Conservation (phyloP, 352 stramenopile species). For the Phytophthora citricola region DNA sequence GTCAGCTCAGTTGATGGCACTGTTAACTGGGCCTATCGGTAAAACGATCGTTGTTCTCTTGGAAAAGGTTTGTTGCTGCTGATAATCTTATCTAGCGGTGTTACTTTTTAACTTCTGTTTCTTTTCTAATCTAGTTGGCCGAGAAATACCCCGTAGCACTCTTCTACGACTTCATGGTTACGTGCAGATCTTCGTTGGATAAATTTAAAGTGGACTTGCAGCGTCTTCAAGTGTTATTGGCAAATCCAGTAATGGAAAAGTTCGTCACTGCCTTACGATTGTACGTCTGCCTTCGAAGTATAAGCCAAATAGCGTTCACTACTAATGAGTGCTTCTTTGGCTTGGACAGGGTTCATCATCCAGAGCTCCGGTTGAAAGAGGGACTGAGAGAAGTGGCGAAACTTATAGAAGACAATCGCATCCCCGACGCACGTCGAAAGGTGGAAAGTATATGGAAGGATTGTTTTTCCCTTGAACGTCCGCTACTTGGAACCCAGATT, state of each 20-base stretch:
- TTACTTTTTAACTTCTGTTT: conserved; percentile 3
- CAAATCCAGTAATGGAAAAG: conserved; percentile 83
- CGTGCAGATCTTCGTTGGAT: conserved; percentile 44
- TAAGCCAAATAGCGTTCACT: neutral
- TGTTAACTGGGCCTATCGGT: conserved; percentile 64
- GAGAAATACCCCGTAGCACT: conserved; percentile 73
- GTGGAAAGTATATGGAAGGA: conserved; percentile 61
- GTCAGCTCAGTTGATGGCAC: conserved; percentile 80
- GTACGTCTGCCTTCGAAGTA: conserved; percentile 39
- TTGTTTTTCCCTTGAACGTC: conserved; percentile 63
- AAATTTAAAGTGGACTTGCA: conserved; percentile 56
- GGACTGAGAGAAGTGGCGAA: conserved; percentile 71
- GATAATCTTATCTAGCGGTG: neutral
- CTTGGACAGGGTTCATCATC: conserved; percentile 72
- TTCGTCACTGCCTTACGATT: conserved; percentile 80
- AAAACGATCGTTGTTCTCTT: conserved; percentile 65
- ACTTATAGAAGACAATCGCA: conserved; percentile 62
- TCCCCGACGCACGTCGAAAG: conserved; percentile 35
- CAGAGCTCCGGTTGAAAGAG: conserved; percentile 84
- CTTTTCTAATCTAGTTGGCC: conserved; percentile 57
- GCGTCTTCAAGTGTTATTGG: conserved; percentile 53
- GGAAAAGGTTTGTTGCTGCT: conserved; percentile 60
- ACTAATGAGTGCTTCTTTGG: conserved; percentile 17
- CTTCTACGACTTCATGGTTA: conserved; percentile 88
- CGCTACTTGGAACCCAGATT: conserved; percentile 62